Evolutionary conservation across 2,329 filamentous ascomycete species (phyloP).

Genomic region (Aspergillus transmontanensis): DNA sequence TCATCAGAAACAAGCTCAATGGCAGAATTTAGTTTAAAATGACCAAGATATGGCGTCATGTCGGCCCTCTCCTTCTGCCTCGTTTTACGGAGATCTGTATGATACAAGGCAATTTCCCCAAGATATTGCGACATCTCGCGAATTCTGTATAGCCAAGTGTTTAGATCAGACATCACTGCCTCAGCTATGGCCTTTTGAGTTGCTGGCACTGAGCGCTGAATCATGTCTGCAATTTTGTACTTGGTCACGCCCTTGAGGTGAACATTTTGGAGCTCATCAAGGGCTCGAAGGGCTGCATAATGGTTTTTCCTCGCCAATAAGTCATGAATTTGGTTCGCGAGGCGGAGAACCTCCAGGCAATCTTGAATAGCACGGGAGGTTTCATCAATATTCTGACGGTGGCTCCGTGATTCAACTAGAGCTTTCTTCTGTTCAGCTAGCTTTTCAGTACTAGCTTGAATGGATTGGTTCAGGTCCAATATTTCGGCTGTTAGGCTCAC

Average conservation of each 20-base stretch:
- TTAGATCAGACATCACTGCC: slow-evolving; percentile 94
- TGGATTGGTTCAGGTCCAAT: slow-evolving; percentile 87
- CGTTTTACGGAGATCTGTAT: slow-evolving; percentile 83
- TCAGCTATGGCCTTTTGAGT: slow-evolving; percentile 93
- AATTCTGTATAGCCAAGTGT: slow-evolving; percentile 94
- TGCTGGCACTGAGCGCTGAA: slow-evolving; percentile 90
- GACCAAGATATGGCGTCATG: slow-evolving; percentile 70
- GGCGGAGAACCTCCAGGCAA: slow-evolving; percentile 85
- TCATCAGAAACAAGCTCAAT: slow-evolving; percentile 96
- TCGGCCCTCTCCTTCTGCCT: slow-evolving; percentile 83
- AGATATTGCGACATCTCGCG: slow-evolving; percentile 94
- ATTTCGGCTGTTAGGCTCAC: slow-evolving; percentile 89
- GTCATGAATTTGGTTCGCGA: slow-evolving; percentile 93
- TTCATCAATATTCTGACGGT: slow-evolving; percentile 94
- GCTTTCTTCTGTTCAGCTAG: slow-evolving; percentile 92
- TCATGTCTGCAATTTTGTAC: slow-evolving; percentile 92
- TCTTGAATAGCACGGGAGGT: slow-evolving; percentile 85
- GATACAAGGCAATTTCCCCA: slow-evolving; percentile 94
- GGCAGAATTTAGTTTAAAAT: slow-evolving; percentile 91
- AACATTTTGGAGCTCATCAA: slow-evolving; percentile 95
- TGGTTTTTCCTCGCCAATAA: slow-evolving; percentile 90
- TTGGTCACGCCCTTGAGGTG: slow-evolving; percentile 92
- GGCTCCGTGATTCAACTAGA: slow-evolving; percentile 85
- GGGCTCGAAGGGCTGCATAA: slow-evolving; percentile 87
- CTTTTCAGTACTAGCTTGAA: slow-evolving; percentile 92